phyloP scores from a whole-genome alignment of 495 filamentous ascomycete species.

The Hypoxylon rickii region DNA sequence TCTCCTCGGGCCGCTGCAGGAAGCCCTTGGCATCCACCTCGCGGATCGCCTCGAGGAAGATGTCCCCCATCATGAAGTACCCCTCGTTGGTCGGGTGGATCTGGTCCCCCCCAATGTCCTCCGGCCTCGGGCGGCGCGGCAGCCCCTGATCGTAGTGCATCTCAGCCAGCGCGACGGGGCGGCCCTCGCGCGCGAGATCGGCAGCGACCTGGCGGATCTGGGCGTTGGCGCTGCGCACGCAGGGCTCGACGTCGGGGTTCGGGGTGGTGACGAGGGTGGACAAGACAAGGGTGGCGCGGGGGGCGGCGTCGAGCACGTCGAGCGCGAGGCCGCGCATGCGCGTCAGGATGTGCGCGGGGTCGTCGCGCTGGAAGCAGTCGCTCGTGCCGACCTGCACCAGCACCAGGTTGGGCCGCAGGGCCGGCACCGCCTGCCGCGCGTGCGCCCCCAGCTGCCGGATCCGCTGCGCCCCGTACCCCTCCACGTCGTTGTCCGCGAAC shows the following conservation, averaged over 20 bases:
- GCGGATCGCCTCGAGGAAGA: conserved; percentile 46
- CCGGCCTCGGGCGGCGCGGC: conserved; percentile 33
- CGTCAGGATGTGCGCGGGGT: conserved; percentile 25
- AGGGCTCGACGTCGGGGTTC: conserved; percentile 34
- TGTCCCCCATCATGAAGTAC: conserved; percentile 53
- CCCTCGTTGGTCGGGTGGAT: conserved; percentile 50
- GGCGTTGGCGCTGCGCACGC: conserved; percentile 37
- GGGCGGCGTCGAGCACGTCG: conserved; percentile 27
- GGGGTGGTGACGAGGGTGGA: conserved; percentile 32
- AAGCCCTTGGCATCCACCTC: conserved; percentile 42
- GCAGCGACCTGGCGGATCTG: conserved; percentile 41
- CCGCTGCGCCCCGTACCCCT: conserved; percentile 31
- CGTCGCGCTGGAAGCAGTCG: conserved; percentile 39
- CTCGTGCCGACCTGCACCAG: conserved; percentile 39
- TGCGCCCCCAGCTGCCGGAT: conserved; percentile 32
- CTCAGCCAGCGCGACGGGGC: conserved; percentile 30
- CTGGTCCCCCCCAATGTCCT: conserved; percentile 32
- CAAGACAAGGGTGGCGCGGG: conserved; percentile 34
- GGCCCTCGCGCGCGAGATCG: conserved; percentile 42
- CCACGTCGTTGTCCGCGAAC: conserved; percentile 39
- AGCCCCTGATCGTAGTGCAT: conserved; percentile 34
- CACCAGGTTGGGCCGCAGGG: conserved; percentile 36
- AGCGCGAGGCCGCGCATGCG: conserved; percentile 35
- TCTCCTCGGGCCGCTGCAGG: conserved; percentile 36
- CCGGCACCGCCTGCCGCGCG: conserved; percentile 26